Conservation (phyloP, 768 basidiomycete genomes). For the Lactarius sanguifluus region DNA sequence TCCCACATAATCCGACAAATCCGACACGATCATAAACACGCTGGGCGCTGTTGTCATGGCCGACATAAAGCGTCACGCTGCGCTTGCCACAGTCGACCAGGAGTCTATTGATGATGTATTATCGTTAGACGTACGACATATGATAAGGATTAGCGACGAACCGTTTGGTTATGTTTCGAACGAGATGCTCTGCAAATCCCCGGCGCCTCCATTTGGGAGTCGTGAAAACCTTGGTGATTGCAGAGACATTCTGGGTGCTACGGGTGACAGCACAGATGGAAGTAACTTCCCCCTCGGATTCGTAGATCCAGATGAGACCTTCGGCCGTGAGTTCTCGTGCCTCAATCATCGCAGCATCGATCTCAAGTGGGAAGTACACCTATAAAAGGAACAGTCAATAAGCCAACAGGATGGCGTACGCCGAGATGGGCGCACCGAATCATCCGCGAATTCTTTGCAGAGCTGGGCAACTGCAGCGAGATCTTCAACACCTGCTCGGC, state of each 20-base stretch:
- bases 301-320: slow-evolving; percentile 55
- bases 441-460: slow-evolving; percentile 52
- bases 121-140: slow-evolving; percentile 23
- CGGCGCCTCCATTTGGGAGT: slow-evolving; percentile 44
- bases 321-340: slow-evolving; percentile 48
- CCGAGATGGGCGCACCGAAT: slow-evolving; percentile 44
- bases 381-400: slow-evolving; percentile 30
- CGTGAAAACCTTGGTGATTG: slow-evolving; percentile 61
- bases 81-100: slow-evolving; percentile 46
- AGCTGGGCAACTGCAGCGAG: slow-evolving; percentile 43
- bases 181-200: slow-evolving; percentile 54
- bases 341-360: slow-evolving; percentile 44
- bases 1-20: slow-evolving; percentile 47
- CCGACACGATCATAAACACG: slow-evolving; percentile 56
- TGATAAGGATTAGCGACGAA: slow-evolving; percentile 33
- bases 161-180: slow-evolving; percentile 47
- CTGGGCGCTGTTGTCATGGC: slow-evolving; percentile 49
- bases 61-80: slow-evolving; percentile 55
- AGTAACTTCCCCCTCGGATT: slow-evolving; percentile 42
- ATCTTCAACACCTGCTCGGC: slow-evolving; percentile 43
- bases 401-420: background rate
- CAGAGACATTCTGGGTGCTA: slow-evolving; percentile 48
- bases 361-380: slow-evolving; percentile 47
- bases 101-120: slow-evolving; percentile 37
- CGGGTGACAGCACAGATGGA: slow-evolving; percentile 59